Percentiles rank a stretch among this genome's conserved stretches.
Evolutionary conservation across 208 protist genomes (phyloP).

Genomic region (Trypanosoma brucei): DNA sequence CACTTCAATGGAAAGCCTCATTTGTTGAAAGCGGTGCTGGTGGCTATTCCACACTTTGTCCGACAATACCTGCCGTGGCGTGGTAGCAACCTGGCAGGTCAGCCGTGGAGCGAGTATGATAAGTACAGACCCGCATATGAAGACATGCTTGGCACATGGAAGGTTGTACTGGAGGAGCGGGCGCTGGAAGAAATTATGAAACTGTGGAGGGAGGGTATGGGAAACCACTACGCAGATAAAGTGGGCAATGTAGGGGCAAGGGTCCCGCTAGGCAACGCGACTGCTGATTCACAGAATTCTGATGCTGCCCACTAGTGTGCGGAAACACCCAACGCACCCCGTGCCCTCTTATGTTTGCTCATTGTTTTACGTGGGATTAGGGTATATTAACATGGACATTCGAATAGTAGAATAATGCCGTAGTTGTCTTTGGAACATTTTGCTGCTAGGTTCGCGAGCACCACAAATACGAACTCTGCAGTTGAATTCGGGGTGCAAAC

Average conservation of each 20-base stretch:
- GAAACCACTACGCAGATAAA: neutral
- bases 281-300: neutral
- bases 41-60: conserved; percentile 16
- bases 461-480: too few relatives aligned
- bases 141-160: conserved; percentile 13
- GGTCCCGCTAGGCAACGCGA: neutral
- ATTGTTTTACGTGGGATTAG: too few relatives aligned
- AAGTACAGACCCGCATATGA: conserved; percentile 4
- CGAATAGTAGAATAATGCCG: too few relatives aligned
- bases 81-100: conserved; percentile 3
- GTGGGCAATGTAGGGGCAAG: neutral
- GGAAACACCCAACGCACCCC: too few relatives aligned
- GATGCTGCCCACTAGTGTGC: too few relatives aligned
- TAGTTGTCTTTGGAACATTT: too few relatives aligned
- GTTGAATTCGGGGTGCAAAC: too few relatives aligned
- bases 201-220: conserved; percentile 7
- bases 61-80: conserved; percentile 14
- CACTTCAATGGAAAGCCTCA: conserved; percentile 3
- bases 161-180: neutral
- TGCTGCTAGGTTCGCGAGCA: too few relatives aligned
- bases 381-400: too few relatives aligned
- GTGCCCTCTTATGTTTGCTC: too few relatives aligned
- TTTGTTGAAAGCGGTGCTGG: conserved; percentile 15
- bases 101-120: conserved; percentile 9
- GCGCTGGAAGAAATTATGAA: conserved; percentile 10